Evolutionary conservation across 2,329 filamentous ascomycete genomes (phyloP).

Genomic region (Penicillium sp.): DNA sequence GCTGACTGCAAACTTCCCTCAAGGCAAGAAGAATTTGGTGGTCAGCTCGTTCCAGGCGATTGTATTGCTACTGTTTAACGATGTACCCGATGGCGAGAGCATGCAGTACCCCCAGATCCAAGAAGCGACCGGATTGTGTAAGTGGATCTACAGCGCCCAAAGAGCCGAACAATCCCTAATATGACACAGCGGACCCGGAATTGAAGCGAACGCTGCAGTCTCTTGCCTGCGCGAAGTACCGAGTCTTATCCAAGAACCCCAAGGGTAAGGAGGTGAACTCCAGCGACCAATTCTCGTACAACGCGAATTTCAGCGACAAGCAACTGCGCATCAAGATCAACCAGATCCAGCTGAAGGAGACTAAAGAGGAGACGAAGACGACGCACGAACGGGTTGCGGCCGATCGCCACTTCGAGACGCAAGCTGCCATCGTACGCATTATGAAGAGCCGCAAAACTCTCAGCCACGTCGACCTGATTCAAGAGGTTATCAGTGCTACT

Average conservation of each 20-base stretch:
- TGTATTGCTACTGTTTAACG: slow-evolving; percentile 87
- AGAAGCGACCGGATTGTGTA: slow-evolving; percentile 68
- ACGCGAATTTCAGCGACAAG: slow-evolving; percentile 69
- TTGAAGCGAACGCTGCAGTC: slow-evolving; percentile 90
- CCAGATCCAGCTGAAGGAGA: slow-evolving; percentile 96
- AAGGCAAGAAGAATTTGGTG: slow-evolving; percentile 79
- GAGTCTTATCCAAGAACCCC: slow-evolving; percentile 80
- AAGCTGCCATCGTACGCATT: slow-evolving; percentile 93
- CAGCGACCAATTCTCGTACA: slow-evolving; percentile 82
- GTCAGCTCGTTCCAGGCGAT: slow-evolving; percentile 91
- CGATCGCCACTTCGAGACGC: slow-evolving; percentile 92
- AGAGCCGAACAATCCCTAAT: slow-evolving; percentile 18
- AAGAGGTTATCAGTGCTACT: slow-evolving; percentile 89
- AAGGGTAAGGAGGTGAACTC: slow-evolving; percentile 74
- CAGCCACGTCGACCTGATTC: slow-evolving; percentile 79
- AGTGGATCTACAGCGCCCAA: slow-evolving; percentile 21
- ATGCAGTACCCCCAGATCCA: slow-evolving; percentile 75
- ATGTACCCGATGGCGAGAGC: slow-evolving; percentile 58
- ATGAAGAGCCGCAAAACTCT: slow-evolving; percentile 94
- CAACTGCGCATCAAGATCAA: slow-evolving; percentile 97
- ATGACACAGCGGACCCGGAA: slow-evolving; percentile 61
- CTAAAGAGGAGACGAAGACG: slow-evolving; percentile 87
- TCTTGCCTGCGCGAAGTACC: slow-evolving; percentile 83
- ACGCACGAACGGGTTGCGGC: slow-evolving; percentile 87
- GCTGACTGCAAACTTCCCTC: slow-evolving; percentile 75